phyloP scores from a whole-genome alignment of 75 land plant species.

The Cryptomeria japonica region DNA sequence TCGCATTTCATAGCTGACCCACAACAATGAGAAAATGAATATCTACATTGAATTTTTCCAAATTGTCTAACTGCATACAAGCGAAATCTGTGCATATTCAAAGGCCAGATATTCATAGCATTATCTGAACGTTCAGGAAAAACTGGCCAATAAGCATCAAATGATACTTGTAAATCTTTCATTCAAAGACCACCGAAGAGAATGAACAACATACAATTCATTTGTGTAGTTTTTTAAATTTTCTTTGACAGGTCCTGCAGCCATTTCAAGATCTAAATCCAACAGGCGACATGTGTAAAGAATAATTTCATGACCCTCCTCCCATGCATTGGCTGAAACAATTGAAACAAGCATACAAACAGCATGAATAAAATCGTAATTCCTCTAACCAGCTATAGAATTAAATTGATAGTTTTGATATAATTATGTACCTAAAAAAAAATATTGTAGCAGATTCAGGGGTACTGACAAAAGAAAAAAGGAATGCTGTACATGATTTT shows the following conservation, averaged over 20 bases:
- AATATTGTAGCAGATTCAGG: not conserved
- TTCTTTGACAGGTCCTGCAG: conserved; percentile 46
- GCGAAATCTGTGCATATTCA: not conserved
- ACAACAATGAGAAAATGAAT: not conserved
- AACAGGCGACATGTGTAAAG: conserved; percentile 76
- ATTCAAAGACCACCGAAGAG: not conserved
- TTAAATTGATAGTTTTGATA: not conserved
- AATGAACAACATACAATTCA: conserved; percentile 61
- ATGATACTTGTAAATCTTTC: not conserved
- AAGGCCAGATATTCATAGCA: not conserved
- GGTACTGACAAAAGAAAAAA: not conserved
- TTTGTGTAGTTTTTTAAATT: conserved; percentile 52
- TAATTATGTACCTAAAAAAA: not conserved
- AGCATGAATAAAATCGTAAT: not conserved
- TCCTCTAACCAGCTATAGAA: not conserved
- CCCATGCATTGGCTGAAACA: conserved; percentile 94
- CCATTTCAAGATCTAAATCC: conserved; percentile 65
- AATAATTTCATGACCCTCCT: conserved; percentile 90
- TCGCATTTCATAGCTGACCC: conserved; percentile 83
- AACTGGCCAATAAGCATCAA: not conserved
- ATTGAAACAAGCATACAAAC: not conserved
- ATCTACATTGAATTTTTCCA: not conserved
- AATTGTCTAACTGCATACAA: not conserved
- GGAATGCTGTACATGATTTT: not conserved
- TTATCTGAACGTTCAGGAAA: not conserved